Conservation (phyloP, 2,329 filamentous ascomycete genomes). For the Aureobasidium sp. region DNA sequence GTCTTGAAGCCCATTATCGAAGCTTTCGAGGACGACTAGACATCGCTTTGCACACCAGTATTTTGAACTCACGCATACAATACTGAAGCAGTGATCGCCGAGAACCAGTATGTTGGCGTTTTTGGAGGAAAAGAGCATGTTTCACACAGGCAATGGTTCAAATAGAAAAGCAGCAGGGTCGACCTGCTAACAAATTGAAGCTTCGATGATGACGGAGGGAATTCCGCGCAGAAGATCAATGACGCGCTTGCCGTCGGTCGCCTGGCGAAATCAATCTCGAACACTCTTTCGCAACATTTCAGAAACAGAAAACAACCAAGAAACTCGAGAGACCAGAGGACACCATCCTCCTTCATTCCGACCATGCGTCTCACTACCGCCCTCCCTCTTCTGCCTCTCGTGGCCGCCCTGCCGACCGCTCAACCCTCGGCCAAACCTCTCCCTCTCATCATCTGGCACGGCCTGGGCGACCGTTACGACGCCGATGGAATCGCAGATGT, state of each 20-base stretch:
- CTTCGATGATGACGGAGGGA: neutral
- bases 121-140: too few relatives aligned
- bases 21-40: too few relatives aligned
- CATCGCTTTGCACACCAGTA: too few relatives aligned
- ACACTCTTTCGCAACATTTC: neutral
- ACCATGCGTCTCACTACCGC: neutral
- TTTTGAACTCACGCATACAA: too few relatives aligned
- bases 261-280: neutral
- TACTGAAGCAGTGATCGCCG: too few relatives aligned
- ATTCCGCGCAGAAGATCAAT: neutral
- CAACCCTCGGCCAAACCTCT: constrained; percentile 44
- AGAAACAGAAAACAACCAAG: neutral
- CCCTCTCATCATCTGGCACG: constrained; percentile 93
- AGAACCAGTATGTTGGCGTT: too few relatives aligned
- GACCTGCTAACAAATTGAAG: neutral
- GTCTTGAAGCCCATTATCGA: too few relatives aligned
- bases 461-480: constrained; percentile 65
- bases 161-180: neutral
- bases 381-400: neutral
- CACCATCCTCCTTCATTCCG: neutral
- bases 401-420: neutral
- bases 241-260: neutral
- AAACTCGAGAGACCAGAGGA: neutral
- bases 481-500: constrained; percentile 65
- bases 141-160: too few relatives aligned